Conservation (phyloP, 75 land plant species). For the Azolla pinnata region DNA sequence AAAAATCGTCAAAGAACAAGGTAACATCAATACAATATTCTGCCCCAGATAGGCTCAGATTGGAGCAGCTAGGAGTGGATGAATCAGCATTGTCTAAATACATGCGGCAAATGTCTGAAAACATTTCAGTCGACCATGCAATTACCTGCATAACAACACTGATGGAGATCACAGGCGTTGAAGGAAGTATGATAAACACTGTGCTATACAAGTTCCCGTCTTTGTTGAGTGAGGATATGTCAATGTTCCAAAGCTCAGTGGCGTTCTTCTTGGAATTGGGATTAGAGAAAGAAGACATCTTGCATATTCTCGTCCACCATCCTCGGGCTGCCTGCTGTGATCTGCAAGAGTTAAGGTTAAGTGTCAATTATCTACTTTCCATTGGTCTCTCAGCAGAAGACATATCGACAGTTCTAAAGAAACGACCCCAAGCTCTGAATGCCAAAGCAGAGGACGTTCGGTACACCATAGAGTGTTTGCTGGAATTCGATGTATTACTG, state of each 20-base stretch:
- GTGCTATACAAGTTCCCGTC: neutral
- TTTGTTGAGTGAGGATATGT: neutral
- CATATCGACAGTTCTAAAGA: slow-evolving; percentile 7
- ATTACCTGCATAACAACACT: neutral
- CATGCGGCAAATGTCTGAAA: neutral
- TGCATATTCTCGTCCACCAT: neutral
- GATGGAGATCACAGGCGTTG: slow-evolving; percentile 6
- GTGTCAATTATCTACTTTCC: slow-evolving; percentile 12
- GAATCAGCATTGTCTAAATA: slow-evolving; percentile 1
- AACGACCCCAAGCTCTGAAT: slow-evolving; percentile 23
- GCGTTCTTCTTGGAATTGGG: neutral
- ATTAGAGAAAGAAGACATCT: neutral
- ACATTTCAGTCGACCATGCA: neutral
- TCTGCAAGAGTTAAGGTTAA: slow-evolving; percentile 2
- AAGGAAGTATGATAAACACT: neutral
- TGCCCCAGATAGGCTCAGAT: neutral
- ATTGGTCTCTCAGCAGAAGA: slow-evolving; percentile 15
- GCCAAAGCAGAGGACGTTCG: slow-evolving; percentile 7
- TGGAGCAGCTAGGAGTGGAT: slow-evolving; percentile 4
- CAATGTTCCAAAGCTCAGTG: neutral
- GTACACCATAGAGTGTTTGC: slow-evolving; percentile 16
- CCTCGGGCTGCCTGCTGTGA: neutral
- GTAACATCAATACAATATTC: no score
- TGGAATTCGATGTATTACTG: slow-evolving; percentile 14
- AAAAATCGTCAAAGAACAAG: no score